Evolutionary conservation across 345 rosid species (phyloP), one percentile per base, ranked within the genome.

Genomic region (Dipteronia dyeriana): DNA sequence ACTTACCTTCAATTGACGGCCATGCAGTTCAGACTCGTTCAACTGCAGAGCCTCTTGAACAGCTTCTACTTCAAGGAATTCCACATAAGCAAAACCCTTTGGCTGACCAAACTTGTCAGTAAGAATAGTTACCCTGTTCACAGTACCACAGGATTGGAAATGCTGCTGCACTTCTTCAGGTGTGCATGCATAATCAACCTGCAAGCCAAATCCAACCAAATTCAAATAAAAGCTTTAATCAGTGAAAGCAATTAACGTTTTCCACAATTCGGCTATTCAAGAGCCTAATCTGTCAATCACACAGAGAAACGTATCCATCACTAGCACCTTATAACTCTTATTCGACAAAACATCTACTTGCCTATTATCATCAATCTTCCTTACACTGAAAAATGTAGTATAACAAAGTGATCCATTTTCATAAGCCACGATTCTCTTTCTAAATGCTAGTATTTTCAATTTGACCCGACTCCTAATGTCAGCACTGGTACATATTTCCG

Each of bases 101-200:
- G 99, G 99, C 70, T 94, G 98, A 57, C 99, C 99, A 53, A 60
- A 94, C 71, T 95, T 92, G 90, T 95, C 98, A 1, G 99, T 92
- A 74, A 92, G 87, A 86, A 95, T 93, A 11, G 99, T 93, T 62
- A 95, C 98, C 62, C 99, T 81, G 76, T 95, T 94, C 51, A 95
- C 98, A 23, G 97, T 95, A 78, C 98, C 99, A 68, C 99, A 95
- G 43, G 98, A 83, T 82, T 95, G 97, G 74, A 95, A 95, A 89
- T 95, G 98, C 79, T 92, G 98, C 82, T 94, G 98, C 75, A 95
- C 99, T 86, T 95, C 99, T 87, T 95, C 99, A 39, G 98, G 98
- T 14, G 98, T 94, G 84, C 99, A 95, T 2, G 94, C 92, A 79
- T 94, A 95, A 78, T 95, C 98, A 83, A 95, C 98, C 98, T 95